Percentiles rank a stretch among this genome's conserved stretches.
Evolutionary conservation across 2,329 filamentous ascomycete genomes (phyloP).

Genomic region (Nectriaceae sp.): DNA sequence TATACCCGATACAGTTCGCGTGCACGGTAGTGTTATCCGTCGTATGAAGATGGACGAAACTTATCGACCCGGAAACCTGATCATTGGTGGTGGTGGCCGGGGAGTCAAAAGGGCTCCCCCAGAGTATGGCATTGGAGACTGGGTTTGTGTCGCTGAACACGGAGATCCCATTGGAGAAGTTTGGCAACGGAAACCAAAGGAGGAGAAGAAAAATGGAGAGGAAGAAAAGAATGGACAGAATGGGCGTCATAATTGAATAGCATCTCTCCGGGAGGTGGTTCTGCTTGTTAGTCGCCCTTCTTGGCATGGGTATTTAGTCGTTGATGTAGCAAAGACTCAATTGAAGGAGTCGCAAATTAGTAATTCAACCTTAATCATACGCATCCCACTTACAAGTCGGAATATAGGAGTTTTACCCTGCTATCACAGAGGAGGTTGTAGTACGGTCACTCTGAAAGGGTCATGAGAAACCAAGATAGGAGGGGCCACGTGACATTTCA

Average conservation of each 20-base stretch:
- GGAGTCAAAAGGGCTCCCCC: constrained; percentile 64
- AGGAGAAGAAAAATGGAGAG: background rate
- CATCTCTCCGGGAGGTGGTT: too few relatives aligned
- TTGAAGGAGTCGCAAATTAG: too few relatives aligned
- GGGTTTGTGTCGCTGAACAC: constrained; percentile 64
- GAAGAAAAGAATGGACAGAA: background rate
- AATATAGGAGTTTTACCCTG: too few relatives aligned
- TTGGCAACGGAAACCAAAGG: constrained; percentile 51
- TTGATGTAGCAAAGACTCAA: too few relatives aligned
- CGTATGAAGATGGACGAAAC: constrained; percentile 64
- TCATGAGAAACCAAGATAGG: background rate
- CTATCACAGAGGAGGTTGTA: too few relatives aligned
- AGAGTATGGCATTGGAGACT: constrained; percentile 69
- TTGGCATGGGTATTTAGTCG: too few relatives aligned
- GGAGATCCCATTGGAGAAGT: constrained; percentile 72
- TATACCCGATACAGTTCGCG: constrained; percentile 67
- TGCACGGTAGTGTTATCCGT: constrained; percentile 74
- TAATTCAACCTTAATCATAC: too few relatives aligned
- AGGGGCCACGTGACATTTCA: background rate
- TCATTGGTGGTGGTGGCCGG: constrained; percentile 76
- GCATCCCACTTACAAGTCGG: too few relatives aligned
- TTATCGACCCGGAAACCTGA: constrained; percentile 79
- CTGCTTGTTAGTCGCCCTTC: too few relatives aligned
- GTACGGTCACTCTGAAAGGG: background rate
- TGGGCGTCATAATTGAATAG: too few relatives aligned